Evolutionary conservation across 2,329 filamentous ascomycete species (phyloP), one percentile per base, ranked within the genome.

Genomic region (Aspergillus fijiensis): DNA sequence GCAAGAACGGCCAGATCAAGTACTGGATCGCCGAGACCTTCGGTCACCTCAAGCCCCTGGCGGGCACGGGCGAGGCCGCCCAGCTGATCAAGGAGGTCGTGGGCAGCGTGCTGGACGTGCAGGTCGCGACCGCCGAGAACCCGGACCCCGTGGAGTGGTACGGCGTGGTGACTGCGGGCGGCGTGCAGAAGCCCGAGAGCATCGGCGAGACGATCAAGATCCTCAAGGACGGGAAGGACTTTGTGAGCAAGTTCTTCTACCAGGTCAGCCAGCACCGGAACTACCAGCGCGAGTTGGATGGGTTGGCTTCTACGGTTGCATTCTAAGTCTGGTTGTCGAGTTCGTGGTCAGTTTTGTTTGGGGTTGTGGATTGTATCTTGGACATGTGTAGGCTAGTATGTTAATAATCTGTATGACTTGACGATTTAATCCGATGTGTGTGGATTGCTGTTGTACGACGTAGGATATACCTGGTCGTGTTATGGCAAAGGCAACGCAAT

Each of bases 21-120:
- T 89, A 92, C 77, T 94, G 88, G 85, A 77, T 93, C 2, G 85
- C 89, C 2, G 91, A 94, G 75, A 88, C 90, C 0, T 94, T 93
- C 65, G 90, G 90, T 0, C 90, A 94, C 62, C 81, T 92, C 56
- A 94, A 94, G 81, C 78, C 89, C 1, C 89, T 95, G 48, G 90
- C 86, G 1, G 90, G 87, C 0, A 87, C 87, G 0, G 89, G 89
- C 33, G 73, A 75, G 57, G 72, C 69, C 16, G 71, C 53, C 11
- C 42, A 55, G 53, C 42, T 55, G 10, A 55, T 55, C 42, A 55
- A 80, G 53, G 74, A 81, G 31, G 75, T 75, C 1, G 59, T 76
- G 71, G 79, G 57, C 67, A 74, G 53, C 31, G 71, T 82, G 5
- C 77, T 81, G 0, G 80, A 79, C 4, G 76, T 86, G 65, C 60